phyloP scores from a whole-genome alignment of 768 basidiomycete genomes.

The Coprinopsis marcescibilis region DNA sequence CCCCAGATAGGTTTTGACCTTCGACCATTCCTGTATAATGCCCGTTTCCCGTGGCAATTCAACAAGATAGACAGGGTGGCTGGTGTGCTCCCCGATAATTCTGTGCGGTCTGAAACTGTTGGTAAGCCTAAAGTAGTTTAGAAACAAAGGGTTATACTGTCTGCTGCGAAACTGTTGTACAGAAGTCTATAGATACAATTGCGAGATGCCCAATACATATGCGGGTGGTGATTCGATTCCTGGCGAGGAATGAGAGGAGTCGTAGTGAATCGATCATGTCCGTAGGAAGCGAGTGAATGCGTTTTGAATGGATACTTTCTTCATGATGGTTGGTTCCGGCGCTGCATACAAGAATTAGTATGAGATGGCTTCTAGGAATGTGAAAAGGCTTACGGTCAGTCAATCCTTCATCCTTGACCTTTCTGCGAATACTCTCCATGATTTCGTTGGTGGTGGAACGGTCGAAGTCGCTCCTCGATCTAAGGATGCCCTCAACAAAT shows the following conservation, averaged over 20 bases:
- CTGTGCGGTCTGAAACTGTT: constrained; percentile 20
- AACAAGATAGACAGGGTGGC: constrained; percentile 89
- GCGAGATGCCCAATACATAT: constrained; percentile 3
- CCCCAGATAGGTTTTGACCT: constrained; percentile 75
- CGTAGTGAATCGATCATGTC: constrained; percentile 22
- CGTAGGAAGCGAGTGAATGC: constrained; percentile 73
- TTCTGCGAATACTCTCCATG: constrained; percentile 89
- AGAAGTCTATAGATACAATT: constrained; percentile 17
- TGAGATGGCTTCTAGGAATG: background rate
- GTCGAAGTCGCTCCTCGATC: constrained; percentile 85
- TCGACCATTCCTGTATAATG: constrained; percentile 93
- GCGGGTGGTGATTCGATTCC: constrained; percentile 4
- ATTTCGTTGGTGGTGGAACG: constrained; percentile 83
- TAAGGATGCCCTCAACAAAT: constrained; percentile 89
- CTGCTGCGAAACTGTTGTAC: constrained; percentile 4
- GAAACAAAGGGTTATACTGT: background rate
- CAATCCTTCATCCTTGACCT: constrained; percentile 84
- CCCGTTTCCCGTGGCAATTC: constrained; percentile 96
- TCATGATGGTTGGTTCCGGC: constrained; percentile 83
- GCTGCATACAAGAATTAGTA: constrained; percentile 37
- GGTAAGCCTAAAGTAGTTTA: background rate
- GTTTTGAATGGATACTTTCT: constrained; percentile 75
- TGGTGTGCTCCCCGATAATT: constrained; percentile 67
- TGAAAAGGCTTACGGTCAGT: constrained; percentile 61
- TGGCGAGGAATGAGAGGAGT: background rate